Evolutionary conservation across 129 eudicot genomes (phyloP), one percentile per base, ranked within the genome.

Genomic region (Escallonia herrerae): DNA sequence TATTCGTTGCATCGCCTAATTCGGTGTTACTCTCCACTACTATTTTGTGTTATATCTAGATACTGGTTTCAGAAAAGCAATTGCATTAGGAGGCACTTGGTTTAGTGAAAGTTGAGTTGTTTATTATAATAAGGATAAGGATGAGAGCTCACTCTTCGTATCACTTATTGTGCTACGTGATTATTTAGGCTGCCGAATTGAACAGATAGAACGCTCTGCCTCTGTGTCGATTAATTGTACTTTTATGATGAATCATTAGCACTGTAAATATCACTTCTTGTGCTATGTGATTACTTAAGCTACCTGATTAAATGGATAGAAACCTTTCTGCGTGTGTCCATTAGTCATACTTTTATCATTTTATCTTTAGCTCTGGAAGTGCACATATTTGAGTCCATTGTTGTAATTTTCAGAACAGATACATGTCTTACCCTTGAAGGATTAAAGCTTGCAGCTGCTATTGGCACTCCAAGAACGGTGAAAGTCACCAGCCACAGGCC

Each of bases 391-490:
- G 33, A 22, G 33, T 22, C 0, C 33, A 22, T 22, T 22, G 33
- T 22, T 22, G 33, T 22, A 22, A 22, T 22, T 22, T 22, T 22
- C 33, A 22, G 33, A 22, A 22, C n/a, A 45, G 3, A 12, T 53
- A 11, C 13, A 12, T 53, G 5, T 55, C 51, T 72, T 85, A 94
- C 99, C 80, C 52, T 82, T 77, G 93, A 74, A 68, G 99, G 99
- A 78, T 82, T 94, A 72, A 94, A 94, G 69, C 99, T 94, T 63
- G 99, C 95, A 63, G 99, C 99, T 66, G 99, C 95, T 63, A 94
- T 75, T 10, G 97, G 99, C 40, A 79, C 70, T 55, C 99, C 99
- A 7, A 94, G 84, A 72, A 76, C 90, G 8, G 90, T 86, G 69
- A 94, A 89, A 44, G 99, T 94, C 41, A 77, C 83, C 60, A 94